A percentile compares a stretch with the other conserved stretches of the same genome.
Conservation (phyloP, 306 rosid genomes). For the Sesbania bispinosa region DNA sequence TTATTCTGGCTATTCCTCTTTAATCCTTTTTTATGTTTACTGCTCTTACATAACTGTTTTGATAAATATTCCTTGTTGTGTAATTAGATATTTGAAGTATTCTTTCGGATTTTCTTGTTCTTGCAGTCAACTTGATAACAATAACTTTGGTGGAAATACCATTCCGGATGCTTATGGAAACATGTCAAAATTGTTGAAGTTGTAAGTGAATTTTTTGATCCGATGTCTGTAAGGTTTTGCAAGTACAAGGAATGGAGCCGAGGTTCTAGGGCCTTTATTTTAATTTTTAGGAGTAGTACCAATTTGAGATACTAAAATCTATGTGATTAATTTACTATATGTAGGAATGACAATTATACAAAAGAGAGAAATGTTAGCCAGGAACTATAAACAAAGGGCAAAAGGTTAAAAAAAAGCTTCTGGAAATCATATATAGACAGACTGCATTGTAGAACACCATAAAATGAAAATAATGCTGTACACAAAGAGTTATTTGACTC, state of each 20-base stretch:
- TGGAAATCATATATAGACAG: not conserved
- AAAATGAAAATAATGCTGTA: not conserved
- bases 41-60: not conserved
- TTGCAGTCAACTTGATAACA: conserved; percentile 93
- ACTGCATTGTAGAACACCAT: not conserved
- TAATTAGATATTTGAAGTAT: not conserved
- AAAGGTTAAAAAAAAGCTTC: not conserved
- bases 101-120: conserved; percentile 27
- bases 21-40: not conserved
- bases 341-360: not conserved
- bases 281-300: not conserved
- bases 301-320: not conserved
- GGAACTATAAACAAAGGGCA: not conserved
- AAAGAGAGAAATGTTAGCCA: not conserved
- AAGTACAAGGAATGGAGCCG: not conserved
- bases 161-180: conserved; percentile 66
- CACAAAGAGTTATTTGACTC: not conserved
- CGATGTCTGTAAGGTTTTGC: conserved; percentile 1
- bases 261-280: conserved; percentile 11
- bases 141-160: conserved; percentile 57
- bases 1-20: no score
- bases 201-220: conserved; percentile 55
- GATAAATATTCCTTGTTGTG: not conserved
- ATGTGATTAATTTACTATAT: not conserved
- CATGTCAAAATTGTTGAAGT: conserved; percentile 56